These are phyloP conservation scores for Linnemannia exigua DNA, from an alignment of 192 early-diverging fungal species.

Conservation along the genomic window DNA sequence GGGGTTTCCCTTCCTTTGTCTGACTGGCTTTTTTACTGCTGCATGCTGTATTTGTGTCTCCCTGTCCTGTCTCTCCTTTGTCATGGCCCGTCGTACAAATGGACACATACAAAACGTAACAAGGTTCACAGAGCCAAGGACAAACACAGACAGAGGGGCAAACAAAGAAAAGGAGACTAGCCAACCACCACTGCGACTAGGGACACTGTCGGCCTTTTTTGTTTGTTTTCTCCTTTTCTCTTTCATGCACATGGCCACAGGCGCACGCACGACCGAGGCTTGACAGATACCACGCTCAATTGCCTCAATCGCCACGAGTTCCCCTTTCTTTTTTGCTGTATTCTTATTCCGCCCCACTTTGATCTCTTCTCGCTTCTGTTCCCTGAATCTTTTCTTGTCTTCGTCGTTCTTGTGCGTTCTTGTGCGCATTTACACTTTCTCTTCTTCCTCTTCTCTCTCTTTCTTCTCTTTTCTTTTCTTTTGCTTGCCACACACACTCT, in stretches of 20 bases:
- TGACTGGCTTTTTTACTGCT: not conserved
- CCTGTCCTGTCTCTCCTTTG: not conserved
- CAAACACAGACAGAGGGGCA: not conserved
- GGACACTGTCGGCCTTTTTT: not conserved
- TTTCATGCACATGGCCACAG: not conserved
- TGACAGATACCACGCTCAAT: not conserved
- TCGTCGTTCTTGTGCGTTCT: not conserved
- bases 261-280: not conserved
- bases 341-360: conserved; percentile 4
- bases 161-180: not conserved
- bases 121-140: not conserved
- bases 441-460: conserved; percentile 10
- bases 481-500: not conserved
- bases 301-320: not conserved
- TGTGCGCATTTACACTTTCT: not conserved
- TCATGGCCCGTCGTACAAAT: not conserved
- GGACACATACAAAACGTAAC: not conserved
- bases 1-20: not conserved
- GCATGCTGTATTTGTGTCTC: not conserved
- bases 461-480: not conserved
- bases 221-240: not conserved
- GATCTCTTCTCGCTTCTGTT: too few species aligned
- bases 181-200: not conserved
- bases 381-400: not conserved
- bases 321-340: not conserved